Base-by-base conservation (phyloP, 176 grass and related monocot species). In the Hordeum marinum region DNA sequence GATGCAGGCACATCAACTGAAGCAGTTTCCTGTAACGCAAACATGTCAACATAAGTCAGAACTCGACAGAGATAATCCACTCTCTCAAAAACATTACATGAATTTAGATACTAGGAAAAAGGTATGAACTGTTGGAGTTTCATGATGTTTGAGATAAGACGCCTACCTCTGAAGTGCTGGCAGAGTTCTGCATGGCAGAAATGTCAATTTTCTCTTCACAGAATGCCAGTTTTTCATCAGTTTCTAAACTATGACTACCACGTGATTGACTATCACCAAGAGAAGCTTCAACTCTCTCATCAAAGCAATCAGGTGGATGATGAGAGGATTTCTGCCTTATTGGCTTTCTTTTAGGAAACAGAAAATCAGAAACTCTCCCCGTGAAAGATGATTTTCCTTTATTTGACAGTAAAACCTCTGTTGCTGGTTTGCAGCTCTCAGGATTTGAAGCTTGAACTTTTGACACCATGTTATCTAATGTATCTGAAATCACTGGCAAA, bases 351-450 rank as follows among this genome's bases (percentile, higher is more conserved):
- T 27, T 94, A 68, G 87, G 78, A 40, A 94, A 96, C 76, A 99
- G 82, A 84, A 98, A 87, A 69, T 76, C 78, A 31, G 96, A 98
- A 83, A 98, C 85, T 90, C 87, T 98, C 73, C 70, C 92, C 74
- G 79, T 91, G 41, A 94, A 94, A 92, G 27, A 89, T 84, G 77
- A 79, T 54, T 91, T 92, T 39, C 43, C 88, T 69, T 93, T 89
- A 79, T 90, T 80, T 83, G 88, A 34, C 58, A 72, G 23, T 42
- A 77, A 39, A 72, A 77, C 55, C 55, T 76, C 60, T 60, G 81
- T 89, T 26, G 71, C 29, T 20, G 70, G 32, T 88, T 79, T 84
- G 77, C 50, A 72, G 59, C 35, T 75, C 61, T 86, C 80, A 26
- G 86, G 68, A 84, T 85, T 87, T 62, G 90, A 84, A 90, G 24